Base-by-base conservation (phyloP, 352 stramenopile genomes). In the Labyrinthula sp. region DNA sequence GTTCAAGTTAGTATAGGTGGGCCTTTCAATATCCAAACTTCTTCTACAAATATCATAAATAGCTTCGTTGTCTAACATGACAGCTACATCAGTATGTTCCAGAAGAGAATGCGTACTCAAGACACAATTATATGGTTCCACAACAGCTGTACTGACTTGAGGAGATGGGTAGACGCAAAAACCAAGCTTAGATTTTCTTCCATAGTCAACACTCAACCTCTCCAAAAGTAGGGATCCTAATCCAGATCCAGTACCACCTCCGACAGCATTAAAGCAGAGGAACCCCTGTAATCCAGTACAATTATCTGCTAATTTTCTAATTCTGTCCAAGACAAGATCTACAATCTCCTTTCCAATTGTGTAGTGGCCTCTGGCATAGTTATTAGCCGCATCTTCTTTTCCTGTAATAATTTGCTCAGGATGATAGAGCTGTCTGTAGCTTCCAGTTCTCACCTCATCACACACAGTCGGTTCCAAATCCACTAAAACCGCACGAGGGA, bases 1-100 rank as follows among this genome's bases (percentile, higher is more conserved):
- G 70, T 98, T 98, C 61, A 98, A 87, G 61, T 96, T 90, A 14
- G 71, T 91, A 62, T 96, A 96, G 34, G 86, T 94, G n/a, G 89
- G 89, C 33, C 81, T 74, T 52, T 94, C 79, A 65, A 97, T 95
- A 45, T 94, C 78, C 14, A 95, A 74, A 64, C 86, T 92, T 52
- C 83, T 73, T 48, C 75, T 67, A 67, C 82, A 95, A 39, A 95
- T 87, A 68, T 94, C 83, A 64, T 95, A 95, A 40, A 90, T 80
- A 54, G 85, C 87, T 65, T 95, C 84, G 58, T 95, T 95, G 64
- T 95, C 86, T 26, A 95, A 62, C 65, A 85, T 89, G 41, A 95
- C 75, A 17, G 78, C 85, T 30, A 81, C 77, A 55, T 95, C 86
- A n/a, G 84, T 93, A 69, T 95, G 77, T 65, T 95, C 83, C 20